Evolutionary conservation across 2,329 filamentous ascomycete genomes (phyloP).

Genomic region (Sclerotiophoma versabilis): DNA sequence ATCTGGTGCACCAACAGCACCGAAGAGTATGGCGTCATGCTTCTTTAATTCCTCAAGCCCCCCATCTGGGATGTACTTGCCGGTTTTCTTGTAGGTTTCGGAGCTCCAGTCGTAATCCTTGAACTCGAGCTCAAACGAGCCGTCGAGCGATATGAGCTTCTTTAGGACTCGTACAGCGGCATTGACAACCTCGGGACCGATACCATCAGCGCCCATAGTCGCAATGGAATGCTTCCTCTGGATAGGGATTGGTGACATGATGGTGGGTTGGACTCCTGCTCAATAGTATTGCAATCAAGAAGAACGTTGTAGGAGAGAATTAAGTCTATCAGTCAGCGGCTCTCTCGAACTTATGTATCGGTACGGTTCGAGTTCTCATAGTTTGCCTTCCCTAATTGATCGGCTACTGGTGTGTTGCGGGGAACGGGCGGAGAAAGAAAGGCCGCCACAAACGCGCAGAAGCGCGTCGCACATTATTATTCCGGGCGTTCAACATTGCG

Average conservation of each 20-base stretch:
- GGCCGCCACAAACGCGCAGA: conserved; percentile 1
- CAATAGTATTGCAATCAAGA: neutral
- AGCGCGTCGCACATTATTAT: conserved; percentile 8
- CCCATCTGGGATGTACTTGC: conserved; percentile 69
- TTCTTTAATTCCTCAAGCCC: conserved; percentile 64
- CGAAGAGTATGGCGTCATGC: conserved; percentile 73
- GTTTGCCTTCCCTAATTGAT: neutral
- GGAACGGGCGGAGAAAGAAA: conserved; percentile 25
- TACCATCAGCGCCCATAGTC: conserved; percentile 72
- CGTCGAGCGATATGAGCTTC: conserved; percentile 58
- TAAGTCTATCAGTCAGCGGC: neutral
- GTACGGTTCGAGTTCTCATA: neutral
- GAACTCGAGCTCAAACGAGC: conserved; percentile 67
- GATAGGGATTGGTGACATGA: conserved; percentile 36
- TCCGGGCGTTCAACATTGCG: conserved; percentile 12
- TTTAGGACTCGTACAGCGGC: conserved; percentile 69
- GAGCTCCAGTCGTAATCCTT: conserved; percentile 72
- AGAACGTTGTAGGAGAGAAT: neutral
- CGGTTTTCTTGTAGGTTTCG: conserved; percentile 69
- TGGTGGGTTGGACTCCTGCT: neutral
- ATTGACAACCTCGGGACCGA: conserved; percentile 71
- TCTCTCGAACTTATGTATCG: conserved; percentile 2
- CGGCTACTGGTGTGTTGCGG: conserved; percentile 19
- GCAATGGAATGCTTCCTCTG: conserved; percentile 39
- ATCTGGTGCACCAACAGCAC: conserved; percentile 69